A percentile compares a stretch with the other conserved stretches of the same genome.
phyloP scores from a whole-genome alignment of 1,139 yeast species.

The Yamadazyma aaseri region DNA sequence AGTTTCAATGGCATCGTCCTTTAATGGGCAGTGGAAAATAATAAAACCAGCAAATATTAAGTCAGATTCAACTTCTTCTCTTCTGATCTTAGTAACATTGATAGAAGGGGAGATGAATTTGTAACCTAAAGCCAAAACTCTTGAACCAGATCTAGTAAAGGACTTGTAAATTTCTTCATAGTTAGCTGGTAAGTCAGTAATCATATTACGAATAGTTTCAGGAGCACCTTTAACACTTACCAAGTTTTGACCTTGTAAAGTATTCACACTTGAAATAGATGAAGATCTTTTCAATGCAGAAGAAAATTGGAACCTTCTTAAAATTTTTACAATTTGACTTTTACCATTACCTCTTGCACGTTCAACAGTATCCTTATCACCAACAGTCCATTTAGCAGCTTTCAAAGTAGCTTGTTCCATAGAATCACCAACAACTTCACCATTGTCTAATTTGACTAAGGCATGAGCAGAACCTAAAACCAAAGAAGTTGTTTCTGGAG shows the following conservation, averaged over 20 bases:
- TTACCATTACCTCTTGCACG: conserved; percentile 38
- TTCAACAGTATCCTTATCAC: conserved; percentile 65
- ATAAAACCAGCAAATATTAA: conserved; percentile 88
- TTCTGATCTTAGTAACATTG: conserved; percentile 52
- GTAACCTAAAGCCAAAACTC: conserved; percentile 93
- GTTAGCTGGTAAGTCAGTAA: conserved; percentile 65
- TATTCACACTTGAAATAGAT: conserved; percentile 68
- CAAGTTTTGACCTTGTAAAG: conserved; percentile 53
- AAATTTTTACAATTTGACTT: conserved; percentile 60
- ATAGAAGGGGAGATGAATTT: conserved; percentile 61
- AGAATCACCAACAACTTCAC: conserved; percentile 98
- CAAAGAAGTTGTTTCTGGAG: conserved; percentile 65
- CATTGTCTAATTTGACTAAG: conserved; percentile 87
- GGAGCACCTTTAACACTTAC: conserved; percentile 99
- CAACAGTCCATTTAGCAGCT: conserved; percentile 85
- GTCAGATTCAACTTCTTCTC: conserved; percentile 75
- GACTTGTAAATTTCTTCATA: conserved; percentile 88
- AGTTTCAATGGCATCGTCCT: conserved; percentile 87
- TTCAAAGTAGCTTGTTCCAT: conserved; percentile 96
- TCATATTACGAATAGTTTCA: conserved; percentile 86
- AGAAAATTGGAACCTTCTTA: conserved; percentile 95
- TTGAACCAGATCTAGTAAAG: conserved; percentile 92
- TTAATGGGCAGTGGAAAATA: conserved; percentile 96
- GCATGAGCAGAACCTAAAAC: conserved; percentile 97
- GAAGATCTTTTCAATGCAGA: conserved; percentile 94